Evolutionary conservation across 2,329 filamentous ascomycete species (phyloP), one percentile per base, ranked within the genome.

Genomic region (Septoria petroselini): DNA sequence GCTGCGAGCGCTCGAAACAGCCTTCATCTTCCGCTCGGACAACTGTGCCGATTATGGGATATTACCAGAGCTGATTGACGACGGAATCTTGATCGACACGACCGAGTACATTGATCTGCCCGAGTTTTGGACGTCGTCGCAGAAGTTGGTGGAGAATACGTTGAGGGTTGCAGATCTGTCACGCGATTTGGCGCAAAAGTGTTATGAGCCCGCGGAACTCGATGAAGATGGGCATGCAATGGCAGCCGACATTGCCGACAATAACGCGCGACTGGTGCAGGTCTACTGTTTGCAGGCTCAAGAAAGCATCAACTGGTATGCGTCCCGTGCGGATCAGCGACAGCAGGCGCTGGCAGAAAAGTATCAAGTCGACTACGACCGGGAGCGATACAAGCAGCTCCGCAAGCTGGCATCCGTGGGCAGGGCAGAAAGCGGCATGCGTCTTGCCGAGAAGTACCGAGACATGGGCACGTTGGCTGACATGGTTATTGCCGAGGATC

Each of bases 61-160:
- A 3, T 76, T 78, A 14, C 72, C 79, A 12, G 86, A 90, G 56
- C 72, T 79, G 43, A 68, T 93, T 25, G 57, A 62, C 7, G 70
- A 75, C 39, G 72, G 73, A 37, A 60, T 76, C 12, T 61, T 76
- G 4, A 66, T 64, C 12, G 64, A 67, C 17, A 72, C 77, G 12
- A 79, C 81, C 37, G 91, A 89, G 62, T 68, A 63, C 35, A 77
- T 83, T 15, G 80, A 77, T 8, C 75, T 96, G 7, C 81, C 85
- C 0, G 83, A 88, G 52, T 86, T 91, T 37, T 98, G 93, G 93
- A 96, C 91, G 0, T 90, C 88, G 12, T 82, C 79, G 1, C 64
- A 70, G 48, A 71, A 70, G 37, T 68, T 75, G 25, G 67, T 75
- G 38, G 68, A 68, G 41, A 65, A 70, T 4, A 58, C 63, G 4